Percentiles rank a stretch among this genome's conserved stretches.
phyloP scores from a whole-genome alignment of 225 moss, liverwort and hornwort species.

The Pseudisothecium myosuroides region DNA sequence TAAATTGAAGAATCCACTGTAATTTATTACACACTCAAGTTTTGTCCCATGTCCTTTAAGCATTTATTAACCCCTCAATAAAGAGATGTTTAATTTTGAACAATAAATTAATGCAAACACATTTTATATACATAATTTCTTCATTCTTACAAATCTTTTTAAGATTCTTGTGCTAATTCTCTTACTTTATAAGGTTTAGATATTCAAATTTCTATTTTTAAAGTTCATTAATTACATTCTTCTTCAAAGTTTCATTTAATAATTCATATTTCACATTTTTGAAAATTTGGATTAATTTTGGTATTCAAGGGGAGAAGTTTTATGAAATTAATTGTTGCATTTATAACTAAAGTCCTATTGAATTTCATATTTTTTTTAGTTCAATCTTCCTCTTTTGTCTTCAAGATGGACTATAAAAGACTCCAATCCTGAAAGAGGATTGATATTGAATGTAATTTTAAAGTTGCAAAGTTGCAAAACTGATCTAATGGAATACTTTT shows the following conservation, averaged over 20 bases:
- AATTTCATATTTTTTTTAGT: background rate
- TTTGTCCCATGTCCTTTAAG: background rate
- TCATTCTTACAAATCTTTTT: background rate
- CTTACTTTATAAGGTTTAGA: background rate
- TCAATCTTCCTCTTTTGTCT: background rate
- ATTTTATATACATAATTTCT: background rate
- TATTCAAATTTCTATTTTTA: background rate
- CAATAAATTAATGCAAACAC: background rate
- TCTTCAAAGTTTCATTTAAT: background rate
- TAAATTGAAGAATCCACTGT: background rate
- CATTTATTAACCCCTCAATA: background rate
- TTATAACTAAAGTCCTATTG: background rate
- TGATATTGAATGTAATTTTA: background rate
- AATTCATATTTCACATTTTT: background rate
- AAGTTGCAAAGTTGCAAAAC: background rate
- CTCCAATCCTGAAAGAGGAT: accelerated
- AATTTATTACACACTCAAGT: background rate
- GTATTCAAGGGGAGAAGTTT: background rate
- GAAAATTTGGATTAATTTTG: background rate
- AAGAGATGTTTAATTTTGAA: background rate
- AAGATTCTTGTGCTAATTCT: background rate
- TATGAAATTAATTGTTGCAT: background rate
- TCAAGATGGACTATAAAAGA: accelerated
- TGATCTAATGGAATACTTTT: background rate
- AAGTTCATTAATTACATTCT: no score